Base-by-base conservation (phyloP, 805 yeast species). In the Barnettozyma botsteinii region DNA sequence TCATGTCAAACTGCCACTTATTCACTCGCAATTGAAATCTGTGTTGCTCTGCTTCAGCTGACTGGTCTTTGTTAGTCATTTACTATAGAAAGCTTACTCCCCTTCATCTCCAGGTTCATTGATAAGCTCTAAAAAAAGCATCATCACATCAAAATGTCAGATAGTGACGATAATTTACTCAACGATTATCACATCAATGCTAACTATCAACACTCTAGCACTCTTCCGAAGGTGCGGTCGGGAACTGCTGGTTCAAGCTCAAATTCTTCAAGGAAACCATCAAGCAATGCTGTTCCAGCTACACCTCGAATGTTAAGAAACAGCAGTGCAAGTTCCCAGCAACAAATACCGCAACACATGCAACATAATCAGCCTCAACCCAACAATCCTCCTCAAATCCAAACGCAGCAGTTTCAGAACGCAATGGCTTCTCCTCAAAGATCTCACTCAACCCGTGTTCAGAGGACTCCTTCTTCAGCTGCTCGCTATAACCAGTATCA, bases 221-320 rank as follows among this genome's bases (percentile, higher is more conserved):
- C 46, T 7, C 46, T 52, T 35, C 60, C 60, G 5, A 53, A 46
- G 26, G 56, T 53, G 36, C 51, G 60, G 49, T 40, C 56, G 3
- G 13, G 39, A 10, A 33, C 41, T 0, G 31, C 35, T 2, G 38
- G 39, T 14, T 44, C 50, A 3, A 17, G 29, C 19, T 36, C 42
- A 7, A 33, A 35, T 21, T 32, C 41, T 3, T 30, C 51, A 2
- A 38, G 33, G 8, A 42, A 47, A 17, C 43, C 48, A 2, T 52
- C 53, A 4, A 28, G 51, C 19, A 36, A 19, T 4, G 55, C 55
- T 9, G 73, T 69, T 4, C 84, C 83, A 3, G 85, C 85, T 2
- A 79, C 86, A 2, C 84, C 85, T 8, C 62, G 85, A 49, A 80
- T 80, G 85, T 60, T 79, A 35, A 67, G 83, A 49, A 76, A 75